phyloP scores from a whole-genome alignment of 1,284 basidiomycete species.

The Coniophora puteana region DNA sequence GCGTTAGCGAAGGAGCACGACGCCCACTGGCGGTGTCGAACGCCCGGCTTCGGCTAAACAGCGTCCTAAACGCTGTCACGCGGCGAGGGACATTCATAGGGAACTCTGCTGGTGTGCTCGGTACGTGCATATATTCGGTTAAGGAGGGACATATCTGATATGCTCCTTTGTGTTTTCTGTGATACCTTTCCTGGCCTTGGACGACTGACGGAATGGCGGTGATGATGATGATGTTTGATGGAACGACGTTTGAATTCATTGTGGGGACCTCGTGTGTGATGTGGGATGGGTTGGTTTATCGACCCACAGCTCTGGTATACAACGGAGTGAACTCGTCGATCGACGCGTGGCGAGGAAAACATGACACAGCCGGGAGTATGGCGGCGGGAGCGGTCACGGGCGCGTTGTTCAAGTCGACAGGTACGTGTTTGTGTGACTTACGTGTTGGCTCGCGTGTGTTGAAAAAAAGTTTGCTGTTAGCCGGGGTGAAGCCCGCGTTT shows the following conservation, averaged over 20 bases:
- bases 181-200: too few species aligned
- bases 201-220: too few species aligned
- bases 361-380: conserved; percentile 91
- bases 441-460: too few species aligned
- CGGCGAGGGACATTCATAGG: conserved; percentile 96
- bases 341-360: conserved; percentile 85
- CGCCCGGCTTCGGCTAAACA: conserved; percentile 90
- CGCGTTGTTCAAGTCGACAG: conserved; percentile 90
- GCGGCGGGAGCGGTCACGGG: conserved; percentile 90
- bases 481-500: conserved; percentile 86
- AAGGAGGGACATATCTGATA: conserved; percentile 19
- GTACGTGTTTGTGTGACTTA: conserved; percentile 46
- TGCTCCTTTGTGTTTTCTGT: conserved; percentile 16
- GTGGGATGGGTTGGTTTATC: too few species aligned
- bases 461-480: conserved; percentile 43
- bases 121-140: conserved; percentile 53
- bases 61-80: conserved; percentile 94
- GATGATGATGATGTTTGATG: too few species aligned
- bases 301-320: conserved; percentile 90
- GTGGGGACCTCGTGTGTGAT: too few species aligned
- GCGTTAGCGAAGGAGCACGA: conserved; percentile 89
- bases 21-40: conserved; percentile 84
- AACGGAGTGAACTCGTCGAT: conserved; percentile 95
- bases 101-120: conserved; percentile 96
- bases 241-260: too few species aligned